Percentiles rank a stretch among this genome's conserved stretches.
Evolutionary conservation across 2,329 filamentous ascomycete genomes (phyloP).

Genomic region (Alternaria ventricosa): DNA sequence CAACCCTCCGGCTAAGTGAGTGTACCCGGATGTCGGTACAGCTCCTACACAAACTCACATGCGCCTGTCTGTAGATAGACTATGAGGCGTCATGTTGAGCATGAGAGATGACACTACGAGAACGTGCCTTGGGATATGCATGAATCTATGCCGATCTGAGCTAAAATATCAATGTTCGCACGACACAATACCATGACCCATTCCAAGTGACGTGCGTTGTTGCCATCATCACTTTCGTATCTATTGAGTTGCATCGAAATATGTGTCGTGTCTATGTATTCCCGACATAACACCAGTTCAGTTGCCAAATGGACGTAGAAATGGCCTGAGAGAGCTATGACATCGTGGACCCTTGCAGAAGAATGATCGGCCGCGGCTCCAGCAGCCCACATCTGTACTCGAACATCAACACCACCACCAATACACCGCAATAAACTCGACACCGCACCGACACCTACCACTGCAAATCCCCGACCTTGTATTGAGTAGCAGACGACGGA

Average conservation of each 20-base stretch:
- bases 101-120: constrained; percentile 22
- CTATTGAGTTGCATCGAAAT: neutral
- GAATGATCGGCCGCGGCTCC: constrained; percentile 20
- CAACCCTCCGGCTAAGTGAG: constrained; percentile 69
- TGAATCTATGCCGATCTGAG: constrained; percentile 8
- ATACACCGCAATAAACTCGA: neutral
- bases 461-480: neutral
- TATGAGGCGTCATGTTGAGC: constrained; percentile 18
- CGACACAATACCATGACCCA: neutral
- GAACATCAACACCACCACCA: neutral
- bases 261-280: neutral
- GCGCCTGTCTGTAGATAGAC: constrained; percentile 20
- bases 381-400: constrained; percentile 3
- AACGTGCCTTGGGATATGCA: constrained; percentile 14
- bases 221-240: neutral
- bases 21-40: neutral
- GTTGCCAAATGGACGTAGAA: neutral
- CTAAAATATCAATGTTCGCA: constrained; percentile 4
- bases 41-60: constrained; percentile 6
- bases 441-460: neutral
- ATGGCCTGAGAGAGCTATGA: constrained; percentile 6
- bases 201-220: neutral
- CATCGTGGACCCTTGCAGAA: constrained; percentile 16
- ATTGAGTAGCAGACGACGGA: neutral
- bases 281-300: neutral